Evolutionary conservation across 345 rosid species (phyloP), one percentile per base, ranked within the genome.

Genomic region (Ceriops zippeliana): DNA sequence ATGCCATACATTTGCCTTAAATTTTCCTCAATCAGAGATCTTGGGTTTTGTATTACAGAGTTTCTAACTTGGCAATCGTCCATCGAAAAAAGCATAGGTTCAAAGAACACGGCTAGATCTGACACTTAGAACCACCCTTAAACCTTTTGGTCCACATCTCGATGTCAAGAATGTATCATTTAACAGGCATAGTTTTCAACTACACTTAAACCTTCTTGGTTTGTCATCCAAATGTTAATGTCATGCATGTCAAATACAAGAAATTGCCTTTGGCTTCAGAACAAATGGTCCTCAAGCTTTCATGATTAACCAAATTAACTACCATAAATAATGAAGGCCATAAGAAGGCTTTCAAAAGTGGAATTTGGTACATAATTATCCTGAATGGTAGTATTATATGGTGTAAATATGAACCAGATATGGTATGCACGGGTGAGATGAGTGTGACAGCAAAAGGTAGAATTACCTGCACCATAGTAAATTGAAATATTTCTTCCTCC

Each of bases 401-500:
- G 15, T n/a, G n/a, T 6, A 68, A 28, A 34, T 16, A 20, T 27
- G 5, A 22, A 42, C 22, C n/a, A 8, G 53, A 1, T 27, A 58
- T 46, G 59, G 24, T 66, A 31, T 22, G 20, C 21, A 22, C 3
- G 24, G 26, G 9, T 32, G 51, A 59, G 67, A 64, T 67, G n/a
- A 42, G 5, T 5, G 13, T 42, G 15, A 24, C 22, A 21, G 37
- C 37, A 67, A 75, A 46, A 10, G 73, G 22, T 70, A 52, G 31
- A 38, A 35, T 11, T 65, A 91, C 97, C 97, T 91, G 97, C 76
- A 85, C 78, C 96, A 89, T 80, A 60, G 98, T 93, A 72, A 91
- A 88, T 75, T 91, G 90, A 72, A 93, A 91, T 78, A 81, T 81
- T 81, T 81, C 96, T 83, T 93, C 97, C 79, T 91, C 98, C 46